Conservation (phyloP, 2,329 filamentous ascomycete genomes). For the Calonectria montana region DNA sequence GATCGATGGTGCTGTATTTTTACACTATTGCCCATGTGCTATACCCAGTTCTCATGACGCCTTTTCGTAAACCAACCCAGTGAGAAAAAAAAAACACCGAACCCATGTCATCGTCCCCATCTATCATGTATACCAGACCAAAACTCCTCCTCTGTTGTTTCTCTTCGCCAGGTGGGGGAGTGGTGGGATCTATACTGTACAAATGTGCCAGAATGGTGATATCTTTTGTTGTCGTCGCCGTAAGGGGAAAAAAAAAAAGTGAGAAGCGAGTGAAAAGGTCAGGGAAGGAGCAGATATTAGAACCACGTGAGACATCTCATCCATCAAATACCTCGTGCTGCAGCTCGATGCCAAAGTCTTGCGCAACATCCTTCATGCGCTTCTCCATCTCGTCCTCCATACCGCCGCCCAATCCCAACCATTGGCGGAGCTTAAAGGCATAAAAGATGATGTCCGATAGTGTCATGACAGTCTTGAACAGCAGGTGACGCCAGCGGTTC, state of each 20-base stretch:
- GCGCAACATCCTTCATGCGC: constrained; percentile 87
- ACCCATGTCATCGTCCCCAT: constrained; percentile 2
- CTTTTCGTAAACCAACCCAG: neutral
- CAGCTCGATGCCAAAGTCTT: constrained; percentile 91
- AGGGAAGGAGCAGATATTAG: neutral
- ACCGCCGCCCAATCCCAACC: constrained; percentile 79
- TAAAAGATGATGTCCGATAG: constrained; percentile 86
- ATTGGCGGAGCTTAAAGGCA: constrained; percentile 81
- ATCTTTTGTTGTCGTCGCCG: neutral
- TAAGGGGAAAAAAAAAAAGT: neutral
- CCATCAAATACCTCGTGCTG: constrained; percentile 92
- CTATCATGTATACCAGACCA: constrained; percentile 10
- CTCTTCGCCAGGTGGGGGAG: neutral
- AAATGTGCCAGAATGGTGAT: neutral
- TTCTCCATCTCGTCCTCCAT: constrained; percentile 96
- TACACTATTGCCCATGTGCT: constrained; percentile 11
- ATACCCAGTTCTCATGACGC: constrained; percentile 11
- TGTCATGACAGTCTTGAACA: constrained; percentile 84
- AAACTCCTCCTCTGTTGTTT: neutral
- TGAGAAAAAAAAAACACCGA: neutral
- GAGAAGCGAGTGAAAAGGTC: neutral
- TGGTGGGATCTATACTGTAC: constrained; percentile 12
- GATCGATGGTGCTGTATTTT: neutral
- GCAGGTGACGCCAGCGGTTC: constrained; percentile 80
- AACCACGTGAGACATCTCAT: constrained; percentile 52